Evolutionary conservation across 2,329 filamentous ascomycete species (phyloP), one percentile per base, ranked within the genome.

Genomic region (Penicillium sp.): DNA sequence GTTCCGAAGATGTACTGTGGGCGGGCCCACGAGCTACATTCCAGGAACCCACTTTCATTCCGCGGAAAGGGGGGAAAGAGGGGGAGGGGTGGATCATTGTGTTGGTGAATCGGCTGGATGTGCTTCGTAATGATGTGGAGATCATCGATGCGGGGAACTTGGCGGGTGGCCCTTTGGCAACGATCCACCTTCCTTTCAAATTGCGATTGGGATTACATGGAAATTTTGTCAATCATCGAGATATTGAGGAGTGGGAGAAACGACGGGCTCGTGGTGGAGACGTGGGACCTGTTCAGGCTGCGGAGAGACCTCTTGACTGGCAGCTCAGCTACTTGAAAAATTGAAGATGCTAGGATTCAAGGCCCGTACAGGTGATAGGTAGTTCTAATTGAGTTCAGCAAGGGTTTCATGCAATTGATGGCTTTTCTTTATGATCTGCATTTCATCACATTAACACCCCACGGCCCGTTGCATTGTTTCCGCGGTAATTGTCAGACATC

Each of bases 71-170:
- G 70, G 70, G 39, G 65, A 68, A 9, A 51, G 71, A 73, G 58
- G 71, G 70, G 3, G 71, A 71, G 9, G 71, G 71, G 0, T 74
- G 69, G 43, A 58, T 74, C 5, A 64, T 73, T 19, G 65, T 61
- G 1, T 51, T 73, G 4, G 44, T 71, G 22, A 72, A 72, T 47
- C 69, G 71, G 52, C 73, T 81, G 4, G 80, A 81, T 60, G 63
- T 69, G 26, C 52, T 71, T 37, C 56, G 68, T 7, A 73, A 72
- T 54, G 73, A 76, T 57, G 62, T 75, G n/a, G 61, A 71, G 35
- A 68, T 75, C 10, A 62, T 76, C 22, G 72, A 74, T 45, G 69
- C 71, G 3, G 50, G 62, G 54, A 54, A 71, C 26, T 60, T 76
- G 26, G 56, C 59, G 3, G 64, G 69, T 35, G 71, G 55, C 0